Evolutionary conservation across 2,329 filamentous ascomycete species (phyloP).

Genomic region (Fusarium coicis): DNA sequence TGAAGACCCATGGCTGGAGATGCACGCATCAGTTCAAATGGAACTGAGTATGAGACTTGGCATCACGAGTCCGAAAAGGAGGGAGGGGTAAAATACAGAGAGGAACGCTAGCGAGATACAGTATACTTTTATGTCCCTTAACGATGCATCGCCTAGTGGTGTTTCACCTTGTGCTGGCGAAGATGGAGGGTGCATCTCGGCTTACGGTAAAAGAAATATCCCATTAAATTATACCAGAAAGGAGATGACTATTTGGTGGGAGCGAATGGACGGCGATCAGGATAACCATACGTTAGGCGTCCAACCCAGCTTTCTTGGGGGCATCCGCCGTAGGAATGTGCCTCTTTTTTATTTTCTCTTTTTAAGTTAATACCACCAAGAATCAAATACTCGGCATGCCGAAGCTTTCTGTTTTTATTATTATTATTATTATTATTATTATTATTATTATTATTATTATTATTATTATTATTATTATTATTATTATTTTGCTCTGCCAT

Average conservation of each 20-base stretch:
- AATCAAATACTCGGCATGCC: conserved; percentile 2
- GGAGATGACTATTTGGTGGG: background rate
- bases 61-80: background rate
- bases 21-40: conserved; percentile 24
- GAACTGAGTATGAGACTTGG: conserved; percentile 20
- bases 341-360: conserved; percentile 6
- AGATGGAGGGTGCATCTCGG: conserved; percentile 17
- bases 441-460: no score
- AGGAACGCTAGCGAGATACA: conserved; percentile 4
- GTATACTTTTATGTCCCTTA: conserved; percentile 14
- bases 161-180: conserved; percentile 22
- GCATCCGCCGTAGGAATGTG: background rate
- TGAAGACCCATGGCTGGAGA: conserved; percentile 18
- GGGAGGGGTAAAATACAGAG: conserved; percentile 3
- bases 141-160: conserved; percentile 35
- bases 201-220: conserved; percentile 41
- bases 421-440: no score
- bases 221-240: conserved; percentile 43
- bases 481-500: no score
- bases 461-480: no score
- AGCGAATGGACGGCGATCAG: conserved; percentile 11
- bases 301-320: conserved; percentile 11
- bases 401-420: background rate
- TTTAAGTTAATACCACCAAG: conserved; percentile 35
- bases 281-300: conserved; percentile 25